Percentiles rank a stretch among this genome's conserved stretches.
phyloP scores from a whole-genome alignment of 306 rosid species.

The Lathyrus oleraceus region DNA sequence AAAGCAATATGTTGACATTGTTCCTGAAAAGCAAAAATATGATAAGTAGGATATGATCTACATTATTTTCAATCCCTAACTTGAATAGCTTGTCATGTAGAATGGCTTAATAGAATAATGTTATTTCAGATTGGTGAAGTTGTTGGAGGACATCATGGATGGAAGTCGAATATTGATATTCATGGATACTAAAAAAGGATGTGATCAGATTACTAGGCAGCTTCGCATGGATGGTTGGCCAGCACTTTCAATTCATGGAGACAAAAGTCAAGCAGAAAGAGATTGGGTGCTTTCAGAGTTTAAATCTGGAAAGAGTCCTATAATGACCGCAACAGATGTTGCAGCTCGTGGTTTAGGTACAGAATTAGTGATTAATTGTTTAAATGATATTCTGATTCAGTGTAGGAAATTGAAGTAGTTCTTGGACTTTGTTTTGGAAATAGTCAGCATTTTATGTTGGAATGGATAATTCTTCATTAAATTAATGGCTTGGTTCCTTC shows the following conservation, averaged over 20 bases:
- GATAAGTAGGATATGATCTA: constrained; percentile 63
- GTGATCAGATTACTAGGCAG: constrained; percentile 92
- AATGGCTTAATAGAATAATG: constrained; percentile 29
- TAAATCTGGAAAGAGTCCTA: constrained; percentile 95
- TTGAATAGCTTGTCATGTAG: constrained; percentile 4
- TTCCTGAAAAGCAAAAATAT: constrained; percentile 93
- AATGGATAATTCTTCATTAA: not conserved
- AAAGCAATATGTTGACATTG: constrained; percentile 84
- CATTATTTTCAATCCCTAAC: constrained; percentile 24
- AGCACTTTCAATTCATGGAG: constrained; percentile 97
- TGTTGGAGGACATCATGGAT: constrained; percentile 97
- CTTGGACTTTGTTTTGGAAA: not conserved
- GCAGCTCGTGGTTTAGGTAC: constrained; percentile 98
- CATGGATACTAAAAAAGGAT: constrained; percentile 98
- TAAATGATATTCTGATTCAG: constrained; percentile 29
- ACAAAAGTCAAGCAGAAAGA: constrained; percentile 99
- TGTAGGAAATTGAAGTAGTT: constrained; percentile 19
- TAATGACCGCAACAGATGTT: constrained; percentile 98
- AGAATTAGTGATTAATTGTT: constrained; percentile 28
- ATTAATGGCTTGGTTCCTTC: not conserved
- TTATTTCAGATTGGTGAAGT: constrained; percentile 80
- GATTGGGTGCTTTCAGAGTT: constrained; percentile 99
- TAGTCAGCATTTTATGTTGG: constrained; percentile 1
- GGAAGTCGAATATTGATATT: constrained; percentile 94
- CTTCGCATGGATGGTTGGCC: constrained; percentile 99